phyloP scores from a whole-genome alignment of 2,329 filamentous ascomycete species.

The Nemania serpens region DNA sequence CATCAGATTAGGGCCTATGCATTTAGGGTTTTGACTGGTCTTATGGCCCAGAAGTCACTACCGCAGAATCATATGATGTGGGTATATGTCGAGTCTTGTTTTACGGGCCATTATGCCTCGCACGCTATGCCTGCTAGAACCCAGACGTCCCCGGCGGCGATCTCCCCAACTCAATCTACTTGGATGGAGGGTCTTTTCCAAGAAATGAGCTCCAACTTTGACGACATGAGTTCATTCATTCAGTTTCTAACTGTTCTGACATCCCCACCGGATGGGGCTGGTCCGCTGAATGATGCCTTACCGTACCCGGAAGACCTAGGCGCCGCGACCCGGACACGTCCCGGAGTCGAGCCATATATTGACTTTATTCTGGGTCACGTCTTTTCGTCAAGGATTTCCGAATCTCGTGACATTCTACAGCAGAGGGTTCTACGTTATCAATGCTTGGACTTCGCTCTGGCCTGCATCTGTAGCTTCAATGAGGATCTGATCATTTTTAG shows the following conservation, averaged over 20 bases:
- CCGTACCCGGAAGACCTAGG: slow-evolving; percentile 89
- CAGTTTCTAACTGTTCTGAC: slow-evolving; percentile 75
- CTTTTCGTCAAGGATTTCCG: slow-evolving; percentile 69
- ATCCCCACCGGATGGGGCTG: slow-evolving; percentile 64
- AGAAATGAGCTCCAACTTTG: slow-evolving; percentile 77
- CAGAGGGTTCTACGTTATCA: slow-evolving; percentile 74
- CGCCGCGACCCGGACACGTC: slow-evolving; percentile 70
- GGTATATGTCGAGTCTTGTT: slow-evolving; percentile 79
- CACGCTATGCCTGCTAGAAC: slow-evolving; percentile 33
- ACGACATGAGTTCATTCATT: slow-evolving; percentile 85
- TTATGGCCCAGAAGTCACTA: slow-evolving; percentile 75
- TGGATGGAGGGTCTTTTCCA: slow-evolving; percentile 69
- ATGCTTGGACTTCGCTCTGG: slow-evolving; percentile 82
- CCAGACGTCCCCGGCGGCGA: slow-evolving; percentile 40
- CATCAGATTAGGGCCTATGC: slow-evolving; percentile 80
- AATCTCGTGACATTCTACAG: slow-evolving; percentile 70
- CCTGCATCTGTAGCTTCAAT: slow-evolving; percentile 86
- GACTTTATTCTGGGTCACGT: slow-evolving; percentile 87
- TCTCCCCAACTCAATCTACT: slow-evolving; percentile 36
- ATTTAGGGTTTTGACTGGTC: slow-evolving; percentile 75
- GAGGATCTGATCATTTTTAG: slow-evolving; percentile 88
- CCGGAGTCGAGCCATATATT: slow-evolving; percentile 89
- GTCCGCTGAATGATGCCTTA: slow-evolving; percentile 71
- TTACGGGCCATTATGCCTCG: slow-evolving; percentile 61
- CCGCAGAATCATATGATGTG: slow-evolving; percentile 76